Percentiles rank a stretch among this genome's conserved stretches.
These are phyloP conservation scores for Ustilago crameri DNA, from an alignment of 1,284 basidiomycete genomes.

Conservation along the genomic window DNA sequence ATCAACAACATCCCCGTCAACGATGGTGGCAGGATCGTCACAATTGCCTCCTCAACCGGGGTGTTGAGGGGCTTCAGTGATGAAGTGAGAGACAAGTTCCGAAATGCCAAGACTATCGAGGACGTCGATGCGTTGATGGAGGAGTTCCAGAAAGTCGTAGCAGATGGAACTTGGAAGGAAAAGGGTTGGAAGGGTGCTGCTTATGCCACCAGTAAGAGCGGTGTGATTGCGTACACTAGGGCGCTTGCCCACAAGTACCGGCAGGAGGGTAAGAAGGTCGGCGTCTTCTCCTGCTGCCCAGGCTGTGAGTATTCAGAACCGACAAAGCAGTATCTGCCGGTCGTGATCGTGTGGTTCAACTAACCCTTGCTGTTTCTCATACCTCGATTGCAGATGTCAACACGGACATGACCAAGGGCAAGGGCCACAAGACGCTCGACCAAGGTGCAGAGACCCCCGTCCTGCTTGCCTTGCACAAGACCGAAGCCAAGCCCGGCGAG, in stretches of 20 bases:
- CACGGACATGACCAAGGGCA: conserved; percentile 61
- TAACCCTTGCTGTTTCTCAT: neutral
- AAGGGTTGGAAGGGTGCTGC: conserved; percentile 64
- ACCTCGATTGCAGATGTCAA: conserved; percentile 53
- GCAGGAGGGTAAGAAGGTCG: conserved; percentile 32
- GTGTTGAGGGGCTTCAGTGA: conserved; percentile 49
- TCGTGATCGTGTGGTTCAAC: neutral
- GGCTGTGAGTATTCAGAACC: conserved; percentile 42
- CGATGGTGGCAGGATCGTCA: conserved; percentile 54
- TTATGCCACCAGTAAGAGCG: conserved; percentile 61
- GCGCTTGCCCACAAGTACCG: conserved; percentile 52
- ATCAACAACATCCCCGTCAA: conserved; percentile 51
- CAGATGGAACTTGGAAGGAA: conserved; percentile 50
- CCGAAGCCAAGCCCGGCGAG: conserved; percentile 45
- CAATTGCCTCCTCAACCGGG: conserved; percentile 56
- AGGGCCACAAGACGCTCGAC: conserved; percentile 58
- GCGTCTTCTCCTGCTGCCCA: conserved; percentile 62
- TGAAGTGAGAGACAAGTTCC: conserved; percentile 46
- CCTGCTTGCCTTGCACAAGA: conserved; percentile 50
- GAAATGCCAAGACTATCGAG: conserved; percentile 26
- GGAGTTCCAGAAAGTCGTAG: conserved; percentile 53
- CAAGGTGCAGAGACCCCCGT: conserved; percentile 66
- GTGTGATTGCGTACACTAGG: conserved; percentile 53
- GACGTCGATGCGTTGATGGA: conserved; percentile 52
- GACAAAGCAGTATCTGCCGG: too few species aligned